Conservation (phyloP, 768 basidiomycete species). For the Lepiota subincarnata region DNA sequence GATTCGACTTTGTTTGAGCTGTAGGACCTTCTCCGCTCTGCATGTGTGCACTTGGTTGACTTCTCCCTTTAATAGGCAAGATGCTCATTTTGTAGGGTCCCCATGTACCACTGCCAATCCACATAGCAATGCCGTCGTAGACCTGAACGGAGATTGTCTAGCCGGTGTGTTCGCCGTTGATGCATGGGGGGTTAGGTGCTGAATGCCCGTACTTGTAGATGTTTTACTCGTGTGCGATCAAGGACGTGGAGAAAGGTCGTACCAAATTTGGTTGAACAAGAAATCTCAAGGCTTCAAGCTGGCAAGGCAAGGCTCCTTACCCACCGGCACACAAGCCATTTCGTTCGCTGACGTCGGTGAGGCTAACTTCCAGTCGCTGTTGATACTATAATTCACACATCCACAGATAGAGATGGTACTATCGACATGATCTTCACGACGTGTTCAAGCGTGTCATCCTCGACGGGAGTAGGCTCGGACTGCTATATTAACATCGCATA, state of each 20-base stretch:
- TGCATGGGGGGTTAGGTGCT: neutral
- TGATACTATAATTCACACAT: conserved; percentile 2
- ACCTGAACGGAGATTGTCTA: conserved; percentile 93
- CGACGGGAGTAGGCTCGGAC: conserved; percentile 66
- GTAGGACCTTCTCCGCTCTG: conserved; percentile 39
- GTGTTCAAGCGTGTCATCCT: conserved; percentile 64
- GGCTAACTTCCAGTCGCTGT: conserved; percentile 15
- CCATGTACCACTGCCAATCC: conserved; percentile 82
- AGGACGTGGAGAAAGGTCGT: conserved; percentile 52
- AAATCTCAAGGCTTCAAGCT: conserved; percentile 73
- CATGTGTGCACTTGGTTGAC: neutral
- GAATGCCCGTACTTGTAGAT: conserved; percentile 40
- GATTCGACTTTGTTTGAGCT: conserved; percentile 57
- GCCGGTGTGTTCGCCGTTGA: conserved; percentile 53
- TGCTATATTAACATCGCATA: conserved; percentile 91
- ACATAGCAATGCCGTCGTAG: conserved; percentile 92
- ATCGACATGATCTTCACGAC: conserved; percentile 93
- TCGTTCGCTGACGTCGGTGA: conserved; percentile 89
- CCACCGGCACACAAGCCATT: conserved; percentile 71
- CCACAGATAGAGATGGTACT: conserved; percentile 87
- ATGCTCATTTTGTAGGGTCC: conserved; percentile 55
- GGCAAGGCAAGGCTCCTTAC: conserved; percentile 63
- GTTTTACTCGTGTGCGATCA: conserved; percentile 86
- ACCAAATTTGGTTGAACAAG: conserved; percentile 91
- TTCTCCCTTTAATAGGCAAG: conserved; percentile 34